A percentile compares a stretch with the other conserved stretches of the same genome.
These are phyloP conservation scores for Sanghuangporus weigelae DNA, from an alignment of 1,284 basidiomycete genomes.

Conservation along the genomic window DNA sequence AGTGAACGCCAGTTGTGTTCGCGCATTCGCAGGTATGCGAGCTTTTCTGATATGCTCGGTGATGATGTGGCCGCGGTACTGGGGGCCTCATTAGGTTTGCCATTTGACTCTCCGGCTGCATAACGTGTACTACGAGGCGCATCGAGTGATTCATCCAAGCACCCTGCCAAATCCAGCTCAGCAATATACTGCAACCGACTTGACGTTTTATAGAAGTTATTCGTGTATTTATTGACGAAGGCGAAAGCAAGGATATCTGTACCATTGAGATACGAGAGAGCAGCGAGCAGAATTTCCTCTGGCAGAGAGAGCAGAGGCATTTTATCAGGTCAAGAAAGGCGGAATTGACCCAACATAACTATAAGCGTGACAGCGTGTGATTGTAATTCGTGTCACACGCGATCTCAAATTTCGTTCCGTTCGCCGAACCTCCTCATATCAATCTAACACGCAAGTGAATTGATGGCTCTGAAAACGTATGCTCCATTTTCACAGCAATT, in stretches of 20 bases:
- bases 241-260: neutral
- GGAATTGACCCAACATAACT: neutral
- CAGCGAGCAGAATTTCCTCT: neutral
- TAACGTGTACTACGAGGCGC: neutral
- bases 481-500: neutral
- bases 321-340: neutral
- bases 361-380: no score
- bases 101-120: neutral
- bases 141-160: neutral
- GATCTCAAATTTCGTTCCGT: no score
- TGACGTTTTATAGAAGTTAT: neutral
- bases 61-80: neutral
- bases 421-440: no score
- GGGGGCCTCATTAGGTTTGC: neutral
- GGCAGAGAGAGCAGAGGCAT: neutral
- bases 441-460: neutral
- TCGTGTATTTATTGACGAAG: neutral
- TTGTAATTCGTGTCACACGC: no score
- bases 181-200: constrained; percentile 10
- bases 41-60: neutral
- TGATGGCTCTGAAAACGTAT: neutral
- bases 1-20: constrained; percentile 8
- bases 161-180: constrained; percentile 7
- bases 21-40: neutral
- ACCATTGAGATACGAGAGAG: neutral